Percentiles rank a stretch among this genome's conserved stretches.
Conservation (phyloP, 306 rosid genomes). For the Echinosophora koreensis region DNA sequence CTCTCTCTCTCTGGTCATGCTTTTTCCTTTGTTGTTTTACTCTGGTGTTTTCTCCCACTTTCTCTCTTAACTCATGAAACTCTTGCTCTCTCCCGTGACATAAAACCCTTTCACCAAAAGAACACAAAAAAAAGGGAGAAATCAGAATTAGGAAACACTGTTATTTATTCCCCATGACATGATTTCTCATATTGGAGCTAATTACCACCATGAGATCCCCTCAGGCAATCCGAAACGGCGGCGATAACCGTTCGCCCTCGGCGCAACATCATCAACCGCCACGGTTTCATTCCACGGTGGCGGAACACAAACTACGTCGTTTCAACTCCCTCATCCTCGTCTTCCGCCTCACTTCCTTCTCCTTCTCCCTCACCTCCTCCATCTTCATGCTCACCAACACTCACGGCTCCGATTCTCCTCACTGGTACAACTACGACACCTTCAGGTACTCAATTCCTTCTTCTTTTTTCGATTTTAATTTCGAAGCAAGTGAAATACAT, state of each 20-base stretch:
- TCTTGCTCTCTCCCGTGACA: constrained; percentile 55
- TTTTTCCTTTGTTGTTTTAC: constrained; percentile 38
- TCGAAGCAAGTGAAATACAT: neutral
- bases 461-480: neutral
- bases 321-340: constrained; percentile 80
- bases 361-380: constrained; percentile 80
- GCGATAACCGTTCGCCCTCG: constrained; percentile 60
- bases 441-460: constrained; percentile 66
- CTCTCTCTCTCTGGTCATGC: constrained; percentile 7
- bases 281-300: constrained; percentile 88
- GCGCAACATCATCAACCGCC: constrained; percentile 32
- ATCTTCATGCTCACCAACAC: constrained; percentile 89
- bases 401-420: constrained; percentile 68
- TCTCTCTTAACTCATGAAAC: constrained; percentile 42
- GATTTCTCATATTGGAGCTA: constrained; percentile 9
- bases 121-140: neutral
- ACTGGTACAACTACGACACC: constrained; percentile 88
- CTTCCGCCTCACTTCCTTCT: constrained; percentile 81
- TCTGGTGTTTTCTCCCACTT: constrained; percentile 18
- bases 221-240: constrained; percentile 70
- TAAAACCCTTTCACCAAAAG: constrained; percentile 9
- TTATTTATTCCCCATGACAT: constrained; percentile 12
- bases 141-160: neutral
- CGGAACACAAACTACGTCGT: constrained; percentile 88
- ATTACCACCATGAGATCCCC: constrained; percentile 70